Evolutionary conservation across 768 basidiomycete species (phyloP), one percentile per base, ranked within the genome.

Genomic region (Lactifluus piperatus): DNA sequence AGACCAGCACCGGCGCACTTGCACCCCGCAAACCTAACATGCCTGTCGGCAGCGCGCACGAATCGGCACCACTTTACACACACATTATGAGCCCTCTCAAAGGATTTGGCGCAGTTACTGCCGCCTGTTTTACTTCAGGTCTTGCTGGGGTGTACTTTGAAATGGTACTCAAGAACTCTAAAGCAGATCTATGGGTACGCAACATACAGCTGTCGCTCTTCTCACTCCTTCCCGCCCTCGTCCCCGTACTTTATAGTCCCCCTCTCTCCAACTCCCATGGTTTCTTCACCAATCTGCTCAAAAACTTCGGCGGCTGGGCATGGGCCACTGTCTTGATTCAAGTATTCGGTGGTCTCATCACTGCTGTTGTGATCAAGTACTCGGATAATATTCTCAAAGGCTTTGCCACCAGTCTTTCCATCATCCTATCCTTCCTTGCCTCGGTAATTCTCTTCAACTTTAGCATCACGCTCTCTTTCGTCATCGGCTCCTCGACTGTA

Each of bases 311-410:
- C 20, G 74, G 75, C 2, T 99, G 94, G 94, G 97, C 97, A 0
- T 94, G 94, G 87, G 90, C 91, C 20, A 95, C 94, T 1, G 94
- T 99, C 27, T 70, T 75, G 24, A 85, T 85, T 27, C 94, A 98
- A 72, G 94, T 97, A 37, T 79, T 94, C 58, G 97, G 97, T 29
- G 95, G 97, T 1, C 77, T 98, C 46, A 72, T 97, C 62, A 98
- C 95, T 4, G 95, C 97, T 1, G 71, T 98, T 30, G 97, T 98
- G 58, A 98, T 98, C 79, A 92, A 94, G 71, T 95, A 97, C 69
- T 89, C 90, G 56, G 92, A 94, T 72, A 97, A 97, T 70, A 91
- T 91, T 66, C 77, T 91, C 68, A 95, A 97, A 70, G 95, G 95
- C n/a, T 99, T 99, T 67, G 95, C 95, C 5, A 99, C 95, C 2